Evolutionary conservation across 768 basidiomycete genomes (phyloP), one percentile per base, ranked within the genome.

Genomic region (Butyriboletus loyo): DNA sequence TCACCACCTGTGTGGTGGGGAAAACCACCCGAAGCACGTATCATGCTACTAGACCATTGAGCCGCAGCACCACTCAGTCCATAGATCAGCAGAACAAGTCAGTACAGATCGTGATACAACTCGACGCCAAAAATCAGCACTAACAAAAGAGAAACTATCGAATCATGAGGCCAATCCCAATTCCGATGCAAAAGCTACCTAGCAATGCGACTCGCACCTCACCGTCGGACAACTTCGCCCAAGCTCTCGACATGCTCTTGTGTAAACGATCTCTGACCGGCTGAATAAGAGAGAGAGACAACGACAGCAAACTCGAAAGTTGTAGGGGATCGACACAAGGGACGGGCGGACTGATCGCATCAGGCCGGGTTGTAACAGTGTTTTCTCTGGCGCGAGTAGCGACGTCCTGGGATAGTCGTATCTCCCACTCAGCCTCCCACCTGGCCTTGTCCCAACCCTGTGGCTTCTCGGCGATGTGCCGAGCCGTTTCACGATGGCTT

Each of bases 401-500:
- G 31, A 86, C 84, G 46, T 87, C 84, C 34, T 75, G 72, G 19
- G 85, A 86, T n/a, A 87, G 71, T 31, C 68, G 71, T 15, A 67
- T 68, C 59, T 81, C 80, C 84, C 84, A 87, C 58, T 85, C 80
- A 2, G 79, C 73, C 62, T 87, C 86, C 85, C 85, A 87, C 44
- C 71, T 75, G 15, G 76, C 76, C 68, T 85, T 84, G 62, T 78
- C 77, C 86, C 85, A 87, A 3, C 59, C 64, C 13, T 65, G 52
- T 39, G 50, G 27, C 50, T 48, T 65, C 63, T 53, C 65, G 47
- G 56, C 59, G 19, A 64, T 41, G 47, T 55, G 54, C 15, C 49
- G 50, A 21, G 46, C 40, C 6, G 52, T 67, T 51, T 67, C 69
- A 4, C 69, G 67, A 49, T 61, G 66, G 4, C 54, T 57, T 46